Evolutionary conservation across 78 protist genomes (phyloP).

Genomic region (Speleostelium caveatum): DNA sequence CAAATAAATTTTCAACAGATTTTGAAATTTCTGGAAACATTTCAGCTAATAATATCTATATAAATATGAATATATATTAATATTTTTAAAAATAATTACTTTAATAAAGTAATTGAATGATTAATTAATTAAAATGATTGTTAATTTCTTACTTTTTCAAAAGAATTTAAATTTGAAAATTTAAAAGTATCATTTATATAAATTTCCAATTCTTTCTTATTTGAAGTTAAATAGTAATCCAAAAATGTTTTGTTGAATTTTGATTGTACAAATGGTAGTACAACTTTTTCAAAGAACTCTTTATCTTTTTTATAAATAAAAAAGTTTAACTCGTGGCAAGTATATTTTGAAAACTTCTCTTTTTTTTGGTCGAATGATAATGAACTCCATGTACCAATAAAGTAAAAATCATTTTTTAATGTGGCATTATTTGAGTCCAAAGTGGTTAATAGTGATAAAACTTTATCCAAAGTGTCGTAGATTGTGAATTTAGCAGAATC

Average conservation of each 20-base stretch:
- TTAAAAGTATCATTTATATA: background rate
- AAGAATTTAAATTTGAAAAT: conserved; percentile 8
- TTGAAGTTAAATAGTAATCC: conserved; percentile 28
- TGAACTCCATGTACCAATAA: conserved; percentile 44
- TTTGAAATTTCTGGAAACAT: conserved; percentile 51
- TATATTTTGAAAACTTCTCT: conserved; percentile 71
- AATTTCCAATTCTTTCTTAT: conserved; percentile 2
- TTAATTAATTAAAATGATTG: too few species aligned
- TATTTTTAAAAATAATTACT: too few species aligned
- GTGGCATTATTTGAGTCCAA: background rate
- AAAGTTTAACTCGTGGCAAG: conserved; percentile 72
- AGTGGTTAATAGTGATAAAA: conserved; percentile 29
- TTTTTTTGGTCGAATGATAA: conserved; percentile 58
- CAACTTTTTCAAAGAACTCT: conserved; percentile 60
- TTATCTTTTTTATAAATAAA: conserved; percentile 66
- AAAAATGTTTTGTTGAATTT: conserved; percentile 71
- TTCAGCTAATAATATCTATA: conserved; percentile 59
- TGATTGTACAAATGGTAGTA: conserved; percentile 35
- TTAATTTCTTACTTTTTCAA: too few species aligned
- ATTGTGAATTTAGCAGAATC: conserved; percentile 17
- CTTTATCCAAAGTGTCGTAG: conserved; percentile 66
- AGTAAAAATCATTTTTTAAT: conserved; percentile 50
- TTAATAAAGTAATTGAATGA: too few species aligned
- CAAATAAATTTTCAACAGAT: background rate
- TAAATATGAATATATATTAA: too few species aligned